Conservation (phyloP, 352 stramenopile species). For the Pythium grandisporangium region DNA sequence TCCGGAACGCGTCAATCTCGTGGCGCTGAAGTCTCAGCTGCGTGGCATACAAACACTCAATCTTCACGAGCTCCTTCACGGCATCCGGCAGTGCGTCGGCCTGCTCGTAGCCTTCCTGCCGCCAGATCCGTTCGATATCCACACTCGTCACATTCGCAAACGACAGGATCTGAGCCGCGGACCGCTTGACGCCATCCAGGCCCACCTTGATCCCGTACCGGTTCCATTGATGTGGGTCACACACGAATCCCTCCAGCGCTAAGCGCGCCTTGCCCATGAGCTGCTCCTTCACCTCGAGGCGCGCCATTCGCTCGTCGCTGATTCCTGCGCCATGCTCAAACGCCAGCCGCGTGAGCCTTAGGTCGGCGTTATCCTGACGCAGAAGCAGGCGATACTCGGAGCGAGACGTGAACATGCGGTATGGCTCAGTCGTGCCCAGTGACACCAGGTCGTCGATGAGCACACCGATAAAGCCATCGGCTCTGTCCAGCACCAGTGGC, state of each 20-base stretch:
- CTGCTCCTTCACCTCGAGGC: constrained; percentile 82
- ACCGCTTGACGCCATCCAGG: constrained; percentile 73
- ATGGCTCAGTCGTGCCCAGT: constrained; percentile 94
- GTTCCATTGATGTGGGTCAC: constrained; percentile 78
- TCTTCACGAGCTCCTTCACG: constrained; percentile 57
- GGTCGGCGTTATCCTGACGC: constrained; percentile 95
- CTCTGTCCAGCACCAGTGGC: constrained; percentile 89
- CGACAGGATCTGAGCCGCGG: constrained; percentile 60
- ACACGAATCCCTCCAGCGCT: constrained; percentile 44
- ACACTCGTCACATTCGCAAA: constrained; percentile 49
- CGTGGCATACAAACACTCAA: constrained; percentile 89
- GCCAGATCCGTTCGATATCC: constrained; percentile 58
- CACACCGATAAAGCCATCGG: constrained; percentile 96
- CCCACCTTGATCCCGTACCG: constrained; percentile 69
- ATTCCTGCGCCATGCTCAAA: constrained; percentile 77
- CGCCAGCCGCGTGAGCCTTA: constrained; percentile 92
- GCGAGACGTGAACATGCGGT: constrained; percentile 98
- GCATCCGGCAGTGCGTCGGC: constrained; percentile 32
- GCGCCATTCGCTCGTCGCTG: constrained; percentile 49
- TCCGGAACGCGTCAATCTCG: constrained; percentile 95
- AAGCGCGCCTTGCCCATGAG: constrained; percentile 44
- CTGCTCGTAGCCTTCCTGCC: constrained; percentile 28
- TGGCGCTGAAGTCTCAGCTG: constrained; percentile 92
- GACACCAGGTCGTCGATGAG: constrained; percentile 98
- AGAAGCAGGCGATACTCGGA: constrained; percentile 87